phyloP scores from a whole-genome alignment of 257 asterid species.

The Ocimum tenuiflorum region DNA sequence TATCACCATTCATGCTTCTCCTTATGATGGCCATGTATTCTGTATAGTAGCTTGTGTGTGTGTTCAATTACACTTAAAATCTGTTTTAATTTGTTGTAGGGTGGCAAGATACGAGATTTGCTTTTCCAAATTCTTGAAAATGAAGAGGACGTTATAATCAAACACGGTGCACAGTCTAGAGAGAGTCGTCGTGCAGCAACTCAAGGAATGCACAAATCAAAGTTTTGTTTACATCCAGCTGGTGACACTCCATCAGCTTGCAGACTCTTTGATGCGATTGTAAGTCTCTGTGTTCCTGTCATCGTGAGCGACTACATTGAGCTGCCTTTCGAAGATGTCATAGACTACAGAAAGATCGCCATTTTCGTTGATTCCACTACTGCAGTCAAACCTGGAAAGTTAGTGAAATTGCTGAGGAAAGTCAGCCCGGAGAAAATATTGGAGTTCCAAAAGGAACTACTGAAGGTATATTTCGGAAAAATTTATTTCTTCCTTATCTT shows the following conservation, averaged over 20 bases:
- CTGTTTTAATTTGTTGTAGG: constrained; percentile 39
- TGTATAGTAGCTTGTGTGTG: not conserved
- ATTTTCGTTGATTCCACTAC: constrained; percentile 63
- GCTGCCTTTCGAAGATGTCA: constrained; percentile 89
- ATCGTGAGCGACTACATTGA: constrained; percentile 83
- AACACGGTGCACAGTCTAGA: constrained; percentile 91
- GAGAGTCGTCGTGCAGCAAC: constrained; percentile 92
- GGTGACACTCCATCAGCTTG: constrained; percentile 99
- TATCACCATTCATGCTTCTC: not conserved
- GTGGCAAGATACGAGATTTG: constrained; percentile 86
- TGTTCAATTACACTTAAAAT: not conserved
- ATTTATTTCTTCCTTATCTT: not conserved
- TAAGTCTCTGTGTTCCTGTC: constrained; percentile 93
- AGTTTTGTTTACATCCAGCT: constrained; percentile 94
- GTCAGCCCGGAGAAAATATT: constrained; percentile 44
- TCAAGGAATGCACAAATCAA: constrained; percentile 89
- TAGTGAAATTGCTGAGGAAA: constrained; percentile 67
- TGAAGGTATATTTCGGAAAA: constrained; percentile 40
- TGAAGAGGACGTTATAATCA: constrained; percentile 65
- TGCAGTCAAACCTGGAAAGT: constrained; percentile 63
- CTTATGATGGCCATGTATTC: not conserved
- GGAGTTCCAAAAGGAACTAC: constrained; percentile 73
- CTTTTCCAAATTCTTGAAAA: constrained; percentile 88
- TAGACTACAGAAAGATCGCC: constrained; percentile 85
- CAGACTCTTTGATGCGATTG: constrained; percentile 93